These are phyloP conservation scores for Trichoderma cornu-damae DNA, from an alignment of 2,329 filamentous ascomycete species.

Conservation along the genomic window DNA sequence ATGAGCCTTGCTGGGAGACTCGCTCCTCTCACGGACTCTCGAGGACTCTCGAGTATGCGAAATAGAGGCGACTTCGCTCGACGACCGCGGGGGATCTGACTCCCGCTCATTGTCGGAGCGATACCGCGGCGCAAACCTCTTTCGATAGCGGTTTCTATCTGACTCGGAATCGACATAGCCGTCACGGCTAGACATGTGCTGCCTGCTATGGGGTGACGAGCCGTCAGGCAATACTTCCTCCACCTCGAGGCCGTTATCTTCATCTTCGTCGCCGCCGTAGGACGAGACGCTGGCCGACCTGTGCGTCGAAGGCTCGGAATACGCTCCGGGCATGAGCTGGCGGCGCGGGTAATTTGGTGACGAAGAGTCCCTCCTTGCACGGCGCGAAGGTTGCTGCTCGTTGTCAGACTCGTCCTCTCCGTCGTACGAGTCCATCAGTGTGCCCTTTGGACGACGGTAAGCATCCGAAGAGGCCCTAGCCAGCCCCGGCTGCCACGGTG, in stretches of 20 bases:
- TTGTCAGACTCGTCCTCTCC: conserved; percentile 18
- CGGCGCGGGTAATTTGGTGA: conserved; percentile 14
- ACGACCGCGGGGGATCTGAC: conserved; percentile 22
- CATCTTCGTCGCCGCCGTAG: conserved; percentile 19
- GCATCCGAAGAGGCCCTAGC: conserved; percentile 29
- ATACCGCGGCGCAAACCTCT: conserved; percentile 15
- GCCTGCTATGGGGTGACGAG: conserved; percentile 17
- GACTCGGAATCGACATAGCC: conserved; percentile 27
- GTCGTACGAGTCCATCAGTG: conserved; percentile 21
- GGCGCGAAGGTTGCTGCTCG: conserved; percentile 9
- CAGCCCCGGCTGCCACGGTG: conserved; percentile 27
- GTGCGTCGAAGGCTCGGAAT: conserved; percentile 18
- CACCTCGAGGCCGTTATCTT: conserved; percentile 28
- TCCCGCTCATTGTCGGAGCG: conserved; percentile 23
- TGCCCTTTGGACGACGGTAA: conserved; percentile 29
- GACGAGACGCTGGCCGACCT: conserved; percentile 15
- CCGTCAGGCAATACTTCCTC: conserved; percentile 26
- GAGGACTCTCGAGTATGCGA: conserved; percentile 25
- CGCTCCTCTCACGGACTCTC: conserved; percentile 29
- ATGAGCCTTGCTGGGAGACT: conserved; percentile 28
- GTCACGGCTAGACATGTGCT: conserved; percentile 26
- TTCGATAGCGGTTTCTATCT: conserved; percentile 22
- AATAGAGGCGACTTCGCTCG: conserved; percentile 29
- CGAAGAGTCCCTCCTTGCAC: conserved; percentile 18
- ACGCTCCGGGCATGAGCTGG: conserved; percentile 16